phyloP scores from a whole-genome alignment of 805 yeast genomes.

The Nakazawaea pomicola region DNA sequence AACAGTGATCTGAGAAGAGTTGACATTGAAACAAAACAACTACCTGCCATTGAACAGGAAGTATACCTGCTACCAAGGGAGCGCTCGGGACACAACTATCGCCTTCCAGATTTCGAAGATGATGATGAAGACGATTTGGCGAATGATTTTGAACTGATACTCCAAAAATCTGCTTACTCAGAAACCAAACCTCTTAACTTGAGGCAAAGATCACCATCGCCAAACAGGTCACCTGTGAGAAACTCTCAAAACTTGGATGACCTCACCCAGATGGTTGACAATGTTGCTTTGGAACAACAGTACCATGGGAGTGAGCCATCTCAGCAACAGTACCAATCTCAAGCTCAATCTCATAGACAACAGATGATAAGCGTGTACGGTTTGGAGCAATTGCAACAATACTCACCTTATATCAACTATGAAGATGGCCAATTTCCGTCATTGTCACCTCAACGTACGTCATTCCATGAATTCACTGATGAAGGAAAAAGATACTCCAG shows the following conservation, averaged over 20 bases:
- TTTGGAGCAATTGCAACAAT: slow-evolving; percentile 11
- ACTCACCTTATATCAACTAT: slow-evolving; percentile 12
- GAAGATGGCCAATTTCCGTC: slow-evolving; percentile 9
- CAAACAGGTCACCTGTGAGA: background rate
- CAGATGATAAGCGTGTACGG: slow-evolving; percentile 10
- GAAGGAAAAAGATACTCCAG: background rate
- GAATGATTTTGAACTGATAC: slow-evolving; percentile 4
- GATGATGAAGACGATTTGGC: slow-evolving; percentile 10
- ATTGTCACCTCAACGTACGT: slow-evolving; percentile 4
- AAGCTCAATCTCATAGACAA: background rate
- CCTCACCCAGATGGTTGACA: slow-evolving; percentile 5
- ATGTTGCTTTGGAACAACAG: background rate
- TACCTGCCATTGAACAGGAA: slow-evolving; percentile 1
- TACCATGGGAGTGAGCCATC: too few relatives aligned
- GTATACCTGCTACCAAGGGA: slow-evolving; percentile 1
- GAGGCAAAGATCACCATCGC: slow-evolving; percentile 1
- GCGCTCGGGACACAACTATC: slow-evolving; percentile 4
- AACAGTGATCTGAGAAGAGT: background rate
- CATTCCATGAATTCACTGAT: background rate
- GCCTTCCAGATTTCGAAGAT: slow-evolving; percentile 9
- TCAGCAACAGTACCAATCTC: background rate
- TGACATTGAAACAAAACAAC: slow-evolving; percentile 4
- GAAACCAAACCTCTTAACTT: slow-evolving; percentile 7
- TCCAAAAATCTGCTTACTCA: slow-evolving; percentile 8
- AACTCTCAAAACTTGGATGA: background rate